These are phyloP conservation scores for Rosa lucieae DNA, from an alignment of 306 rosid species.

Conservation along the genomic window DNA sequence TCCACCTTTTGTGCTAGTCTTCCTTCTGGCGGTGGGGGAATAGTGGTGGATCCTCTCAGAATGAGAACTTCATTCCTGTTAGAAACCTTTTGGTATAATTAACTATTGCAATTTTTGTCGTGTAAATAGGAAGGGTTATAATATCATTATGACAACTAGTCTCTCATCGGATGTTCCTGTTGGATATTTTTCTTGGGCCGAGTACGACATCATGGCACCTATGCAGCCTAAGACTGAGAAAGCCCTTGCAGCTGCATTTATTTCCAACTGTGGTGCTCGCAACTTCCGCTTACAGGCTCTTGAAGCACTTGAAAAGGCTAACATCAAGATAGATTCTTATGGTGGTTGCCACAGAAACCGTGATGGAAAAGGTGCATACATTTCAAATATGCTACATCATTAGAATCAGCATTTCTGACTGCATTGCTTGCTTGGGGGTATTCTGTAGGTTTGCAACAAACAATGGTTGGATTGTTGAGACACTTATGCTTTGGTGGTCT, in stretches of 20 bases:
- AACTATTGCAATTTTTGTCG: slow-evolving; percentile 20
- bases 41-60: background rate
- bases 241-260: slow-evolving; percentile 95
- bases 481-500: background rate
- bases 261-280: slow-evolving; percentile 94
- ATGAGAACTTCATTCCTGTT: background rate
- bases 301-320: slow-evolving; percentile 72
- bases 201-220: slow-evolving; percentile 95
- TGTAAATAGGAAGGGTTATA: slow-evolving; percentile 72
- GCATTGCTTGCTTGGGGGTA: background rate
- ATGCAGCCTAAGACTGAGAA: slow-evolving; percentile 74
- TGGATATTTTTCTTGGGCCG: slow-evolving; percentile 99
- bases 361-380: slow-evolving; percentile 62
- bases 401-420: slow-evolving; percentile 3
- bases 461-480: background rate
- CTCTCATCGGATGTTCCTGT: slow-evolving; percentile 98
- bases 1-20: slow-evolving; percentile 4
- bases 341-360: slow-evolving; percentile 92
- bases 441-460: background rate
- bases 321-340: slow-evolving; percentile 73
- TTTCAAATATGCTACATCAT: background rate
- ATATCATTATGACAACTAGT: slow-evolving; percentile 90
- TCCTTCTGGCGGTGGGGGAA: background rate
- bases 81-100: slow-evolving; percentile 23
- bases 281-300: slow-evolving; percentile 96